Base-by-base conservation (phyloP, 2,329 filamentous ascomycete species). In the Neonectria hederae region DNA sequence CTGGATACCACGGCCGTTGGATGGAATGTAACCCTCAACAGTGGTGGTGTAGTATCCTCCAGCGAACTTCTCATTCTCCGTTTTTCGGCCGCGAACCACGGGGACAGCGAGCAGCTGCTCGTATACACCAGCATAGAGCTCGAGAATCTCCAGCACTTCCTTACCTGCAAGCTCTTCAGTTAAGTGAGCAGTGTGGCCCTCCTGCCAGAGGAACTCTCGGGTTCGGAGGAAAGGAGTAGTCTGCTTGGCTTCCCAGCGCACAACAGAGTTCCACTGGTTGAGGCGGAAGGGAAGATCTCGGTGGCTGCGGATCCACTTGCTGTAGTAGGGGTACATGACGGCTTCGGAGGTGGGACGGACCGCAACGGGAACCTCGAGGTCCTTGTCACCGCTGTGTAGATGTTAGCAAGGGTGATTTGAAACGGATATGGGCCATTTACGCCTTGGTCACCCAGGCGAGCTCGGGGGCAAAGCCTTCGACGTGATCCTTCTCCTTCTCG, bases 221-320 rank as follows among this genome's bases (percentile, higher is more conserved):
- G 95, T 95, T 73, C 95, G 87, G 62, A 99, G 86, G 84, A 98
- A 98, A 42, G 88, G 88, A n/a, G 88, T 90, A 24, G 87, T 90
- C 79, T 97, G 93, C 85, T 98, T 98, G 78, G 97, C 97, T 81
- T 98, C 96, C 96, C 96, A 98, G 74, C 95, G 89, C 53, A 97
- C 86, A 69, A 88, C 86, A 14, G 91, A 97, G 86, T 97, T 97
- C 96, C 96, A 99, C 81, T 99, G 96, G 83, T 98, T 98, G 71
- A 98, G 86, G 76, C 93, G 91, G 71, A 98, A 86, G 67, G 96
- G 97, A 63, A 99, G 90, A 76, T 99, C 96, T 75, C 97, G 89
- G 82, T 99, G 94, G 77, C 91, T 95, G 79, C 95, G 91, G 80
- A 99, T 98, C 93, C 96, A 97, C 82, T 97, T 96, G 71, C 93